phyloP scores from a whole-genome alignment of 2,329 filamentous ascomycete genomes.

The Trichoderma sp. region DNA sequence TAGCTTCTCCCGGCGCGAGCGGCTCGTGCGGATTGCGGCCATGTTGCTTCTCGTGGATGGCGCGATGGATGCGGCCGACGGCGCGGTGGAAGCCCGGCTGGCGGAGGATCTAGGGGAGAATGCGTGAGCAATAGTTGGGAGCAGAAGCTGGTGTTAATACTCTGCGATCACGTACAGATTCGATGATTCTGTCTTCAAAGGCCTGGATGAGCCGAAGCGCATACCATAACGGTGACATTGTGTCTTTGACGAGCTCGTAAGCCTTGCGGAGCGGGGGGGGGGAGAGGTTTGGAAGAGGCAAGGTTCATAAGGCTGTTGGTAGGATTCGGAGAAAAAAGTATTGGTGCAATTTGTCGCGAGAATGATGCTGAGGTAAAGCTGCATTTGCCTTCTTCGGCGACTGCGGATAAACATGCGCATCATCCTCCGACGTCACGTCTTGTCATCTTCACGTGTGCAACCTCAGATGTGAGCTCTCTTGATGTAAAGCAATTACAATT shows the following conservation, averaged over 20 bases:
- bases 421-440: not conserved
- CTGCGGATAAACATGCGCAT: not conserved
- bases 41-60: conserved; percentile 52
- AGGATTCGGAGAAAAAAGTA: not conserved
- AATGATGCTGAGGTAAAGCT: conserved; percentile 13
- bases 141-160: not conserved
- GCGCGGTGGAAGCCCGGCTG: conserved; percentile 55
- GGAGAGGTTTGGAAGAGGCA: not conserved
- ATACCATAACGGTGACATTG: conserved; percentile 42
- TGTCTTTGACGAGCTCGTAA: not conserved
- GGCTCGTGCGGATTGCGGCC: conserved; percentile 56
- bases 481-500: not conserved
- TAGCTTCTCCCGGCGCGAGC: conserved; percentile 55
- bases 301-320: not conserved
- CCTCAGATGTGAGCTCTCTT: not conserved
- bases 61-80: conserved; percentile 56
- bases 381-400: not conserved
- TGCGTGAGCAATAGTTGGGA: conserved; percentile 25
- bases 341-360: not conserved
- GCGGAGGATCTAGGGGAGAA: conserved; percentile 48
- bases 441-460: not conserved
- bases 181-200: conserved; percentile 38
- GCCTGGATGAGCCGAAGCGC: conserved; percentile 41
- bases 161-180: conserved; percentile 34
- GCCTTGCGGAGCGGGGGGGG: conserved; percentile 12